Base-by-base conservation (phyloP, 108 stramenopile genomes). In the Phaeodactylum tricornutum region DNA sequence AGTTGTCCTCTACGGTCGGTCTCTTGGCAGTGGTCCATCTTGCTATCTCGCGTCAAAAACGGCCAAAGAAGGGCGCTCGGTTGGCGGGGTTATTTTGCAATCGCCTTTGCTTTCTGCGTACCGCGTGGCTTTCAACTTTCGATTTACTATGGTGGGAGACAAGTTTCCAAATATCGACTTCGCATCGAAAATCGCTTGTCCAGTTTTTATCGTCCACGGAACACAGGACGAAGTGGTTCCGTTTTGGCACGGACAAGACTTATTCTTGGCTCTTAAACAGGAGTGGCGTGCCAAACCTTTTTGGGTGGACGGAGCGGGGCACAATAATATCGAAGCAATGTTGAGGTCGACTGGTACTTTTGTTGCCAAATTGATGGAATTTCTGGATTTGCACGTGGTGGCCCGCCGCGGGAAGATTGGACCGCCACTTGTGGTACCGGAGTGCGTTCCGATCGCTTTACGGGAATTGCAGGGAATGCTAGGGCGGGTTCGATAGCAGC, bases 191-290 rank as follows among this genome's bases (percentile, higher is more conserved):
- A 83, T 91, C 29, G 47, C 65, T 25, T 91, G 94, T 66, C 95
- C 97, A 11, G 76, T 95, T 16, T 95, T 94, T 47, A 87, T 94
- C 44, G 64, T 94, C 22, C 93, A 94, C 48, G 93, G 93, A 28
- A 92, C 93, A 42, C 89, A 89, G 46, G 93, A 94, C 62, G 93
- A 94, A 62, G 88, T 94, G 7, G 93, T 94, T 11, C 93, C 93
- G 0, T 94, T 94, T 64, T 89, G 87, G 84, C 93, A 94, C 49
- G 93, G 93, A 5, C 75, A 96, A 62, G 87, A 96, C 11, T 55
- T 98, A 6, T 98, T 95, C 51, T 43, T 95, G 43, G 79, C 82
- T 11, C 61, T 94, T 41, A 79, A 50, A 11, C 80, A 87, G 50
- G 62, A 66, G 20, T 96, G 93, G 92, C 56, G 93, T 4, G 83